Base-by-base conservation (phyloP, 163 green algal species). In the Prototheca cutis region DNA sequence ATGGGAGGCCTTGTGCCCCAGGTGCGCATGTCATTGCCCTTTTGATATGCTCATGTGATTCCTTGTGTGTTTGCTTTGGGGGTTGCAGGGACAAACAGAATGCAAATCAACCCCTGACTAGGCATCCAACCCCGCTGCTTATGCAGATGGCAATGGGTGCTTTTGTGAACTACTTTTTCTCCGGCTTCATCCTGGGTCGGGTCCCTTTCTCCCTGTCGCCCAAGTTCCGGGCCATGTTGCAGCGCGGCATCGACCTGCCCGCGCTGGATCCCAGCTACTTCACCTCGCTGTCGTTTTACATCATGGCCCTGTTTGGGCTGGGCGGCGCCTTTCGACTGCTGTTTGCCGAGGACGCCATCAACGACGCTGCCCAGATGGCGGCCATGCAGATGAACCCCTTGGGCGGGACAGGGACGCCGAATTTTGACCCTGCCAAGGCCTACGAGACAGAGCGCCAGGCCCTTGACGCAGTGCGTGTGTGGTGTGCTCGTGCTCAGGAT, bases 131-230 rank as follows among this genome's bases (percentile, higher is more conserved):
- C 42, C 31, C 45, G 2, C 4, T 45, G 39, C 24, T 19, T 30
- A 3, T 57, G 62, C 70, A 93, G 75, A 63, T 88, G 53, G 73
- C 74, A 7, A 89, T 95, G 85, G 87, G 87, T 31, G 81, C 84
- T 19, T 90, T 92, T 72, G 90, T 98, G 30, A 95, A 91, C 71
- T 97, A 91, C 67, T 94, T 94, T 66, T 95, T 95, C 70, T 90
- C 67, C 21, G 89, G 89, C 52, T 96, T 96, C 67, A 89, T 96
- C 23, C 79, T 94, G 55, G 91, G 88, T 58, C 65, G 24, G 4
- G 56, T 97, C 3, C 92, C 92, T 19, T 97, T 98, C 57, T 67
- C 87, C 4, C 75, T 98, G 6, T 93, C 78, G 48, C 90, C 90
- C n/a, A 80, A 84, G 40, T 98, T 98, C 72, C 77, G 87, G 51